Percentiles rank a stretch among this genome's conserved stretches.
Evolutionary conservation across 108 stramenopile species (phyloP).

Genomic region (Cyclotella kingstonii): DNA sequence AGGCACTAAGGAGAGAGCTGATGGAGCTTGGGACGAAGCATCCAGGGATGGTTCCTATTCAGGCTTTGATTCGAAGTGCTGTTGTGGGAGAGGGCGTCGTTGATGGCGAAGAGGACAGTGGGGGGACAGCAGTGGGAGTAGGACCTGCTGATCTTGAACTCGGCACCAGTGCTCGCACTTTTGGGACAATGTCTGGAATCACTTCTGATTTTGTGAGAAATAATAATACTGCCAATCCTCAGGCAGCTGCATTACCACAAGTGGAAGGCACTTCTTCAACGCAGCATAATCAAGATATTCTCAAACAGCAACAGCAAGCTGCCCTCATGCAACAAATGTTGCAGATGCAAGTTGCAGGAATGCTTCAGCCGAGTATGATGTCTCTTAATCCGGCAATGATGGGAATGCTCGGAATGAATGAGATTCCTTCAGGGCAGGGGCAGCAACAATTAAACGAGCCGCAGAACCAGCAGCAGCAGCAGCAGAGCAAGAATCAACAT

Average conservation of each 20-base stretch:
- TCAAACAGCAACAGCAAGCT: slow-evolving; percentile 18
- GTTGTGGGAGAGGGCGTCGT: slow-evolving; percentile 1
- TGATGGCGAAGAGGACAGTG: neutral
- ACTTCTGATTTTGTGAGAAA: neutral
- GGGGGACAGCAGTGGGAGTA: neutral
- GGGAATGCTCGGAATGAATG: slow-evolving; percentile 26
- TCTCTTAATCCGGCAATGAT: slow-evolving; percentile 17
- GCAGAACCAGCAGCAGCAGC: neutral
- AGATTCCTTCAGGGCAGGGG: neutral
- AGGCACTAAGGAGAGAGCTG: slow-evolving; percentile 60
- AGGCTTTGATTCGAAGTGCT: slow-evolving; percentile 58
- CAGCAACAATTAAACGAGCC: slow-evolving; percentile 1
- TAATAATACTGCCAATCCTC: slow-evolving; percentile 15
- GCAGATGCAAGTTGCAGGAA: slow-evolving; percentile 10
- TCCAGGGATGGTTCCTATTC: slow-evolving; percentile 69
- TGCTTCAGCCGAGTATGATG: slow-evolving; percentile 7
- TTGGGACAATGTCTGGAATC: neutral
- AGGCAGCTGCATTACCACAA: slow-evolving; percentile 7
- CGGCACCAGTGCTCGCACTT: too few relatives aligned
- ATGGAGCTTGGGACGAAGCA: slow-evolving; percentile 83
- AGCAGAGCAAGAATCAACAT: too few relatives aligned
- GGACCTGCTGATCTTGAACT: too few relatives aligned
- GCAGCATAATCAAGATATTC: too few relatives aligned
- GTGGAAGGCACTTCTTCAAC: too few relatives aligned
- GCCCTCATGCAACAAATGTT: slow-evolving; percentile 35